phyloP scores from a whole-genome alignment of 345 rosid species.

The Syzygium oleosum region DNA sequence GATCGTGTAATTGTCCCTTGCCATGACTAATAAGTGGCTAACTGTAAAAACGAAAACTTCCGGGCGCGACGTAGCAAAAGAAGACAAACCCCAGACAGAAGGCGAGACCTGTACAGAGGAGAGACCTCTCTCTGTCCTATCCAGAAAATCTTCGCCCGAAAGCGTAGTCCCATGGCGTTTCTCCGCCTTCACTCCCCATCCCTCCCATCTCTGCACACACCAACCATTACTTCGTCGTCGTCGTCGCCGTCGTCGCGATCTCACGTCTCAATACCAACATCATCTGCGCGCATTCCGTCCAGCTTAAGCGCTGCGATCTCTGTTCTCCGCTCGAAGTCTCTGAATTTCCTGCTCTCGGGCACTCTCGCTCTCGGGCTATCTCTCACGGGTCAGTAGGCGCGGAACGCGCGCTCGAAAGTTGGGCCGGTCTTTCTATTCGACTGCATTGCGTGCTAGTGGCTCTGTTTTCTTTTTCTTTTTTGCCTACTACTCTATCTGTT shows the following conservation, averaged over 20 bases:
- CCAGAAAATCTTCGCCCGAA: background rate
- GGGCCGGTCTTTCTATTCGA: background rate
- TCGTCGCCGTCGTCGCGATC: fast-evolving
- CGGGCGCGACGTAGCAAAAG: background rate
- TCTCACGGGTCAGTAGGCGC: conserved; percentile 35
- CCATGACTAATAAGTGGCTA: background rate
- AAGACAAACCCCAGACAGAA: background rate
- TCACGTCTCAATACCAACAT: background rate
- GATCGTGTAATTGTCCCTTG: no score
- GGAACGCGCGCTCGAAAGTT: background rate
- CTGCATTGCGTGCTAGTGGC: background rate
- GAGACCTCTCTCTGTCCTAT: background rate
- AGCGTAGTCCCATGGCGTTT: conserved; percentile 20
- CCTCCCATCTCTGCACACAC: background rate
- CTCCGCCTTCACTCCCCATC: conserved; percentile 9
- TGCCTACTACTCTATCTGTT: background rate
- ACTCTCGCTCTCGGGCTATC: conserved; percentile 56
- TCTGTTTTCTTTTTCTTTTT: background rate
- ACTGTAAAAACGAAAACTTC: background rate
- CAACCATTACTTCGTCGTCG: background rate
- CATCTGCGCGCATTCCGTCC: background rate
- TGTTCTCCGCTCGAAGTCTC: conserved; percentile 38
- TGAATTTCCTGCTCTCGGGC: conserved; percentile 50
- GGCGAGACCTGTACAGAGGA: background rate
- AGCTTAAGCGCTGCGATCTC: conserved; percentile 19